phyloP scores from a whole-genome alignment of 2,329 filamentous ascomycete genomes.

The Massarina eburnea region DNA sequence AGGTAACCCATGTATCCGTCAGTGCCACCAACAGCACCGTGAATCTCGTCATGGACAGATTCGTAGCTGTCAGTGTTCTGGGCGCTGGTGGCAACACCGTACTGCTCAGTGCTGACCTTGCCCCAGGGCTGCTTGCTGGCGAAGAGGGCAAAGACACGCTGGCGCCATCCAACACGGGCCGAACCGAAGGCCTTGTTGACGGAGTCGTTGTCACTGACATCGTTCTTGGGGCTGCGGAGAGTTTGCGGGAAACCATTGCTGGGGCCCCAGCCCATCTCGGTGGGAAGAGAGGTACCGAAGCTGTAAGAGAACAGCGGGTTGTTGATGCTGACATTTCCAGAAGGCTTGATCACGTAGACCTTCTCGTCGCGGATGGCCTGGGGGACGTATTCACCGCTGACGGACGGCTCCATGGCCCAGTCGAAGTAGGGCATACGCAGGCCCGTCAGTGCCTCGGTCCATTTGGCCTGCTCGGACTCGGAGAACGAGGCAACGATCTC shows the following conservation, averaged over 20 bases:
- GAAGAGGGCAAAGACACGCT: constrained; percentile 41
- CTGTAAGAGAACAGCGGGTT: constrained; percentile 53
- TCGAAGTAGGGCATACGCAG: constrained; percentile 53
- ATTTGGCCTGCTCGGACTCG: constrained; percentile 39
- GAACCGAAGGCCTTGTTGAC: constrained; percentile 31
- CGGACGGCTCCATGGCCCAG: constrained; percentile 45
- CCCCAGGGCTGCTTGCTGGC: constrained; percentile 35
- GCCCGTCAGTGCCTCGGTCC: constrained; percentile 42
- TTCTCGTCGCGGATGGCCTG: constrained; percentile 44
- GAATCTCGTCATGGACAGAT: constrained; percentile 37
- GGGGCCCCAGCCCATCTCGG: constrained; percentile 47
- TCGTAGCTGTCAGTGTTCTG: constrained; percentile 41
- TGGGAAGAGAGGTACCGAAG: constrained; percentile 55
- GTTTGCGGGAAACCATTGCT: constrained; percentile 35
- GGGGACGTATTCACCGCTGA: constrained; percentile 30
- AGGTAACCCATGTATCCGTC: constrained; percentile 76
- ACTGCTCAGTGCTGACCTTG: constrained; percentile 29
- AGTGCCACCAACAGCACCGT: constrained; percentile 38
- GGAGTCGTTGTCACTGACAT: constrained; percentile 42
- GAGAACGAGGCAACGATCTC: constrained; percentile 48
- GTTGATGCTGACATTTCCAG: constrained; percentile 40
- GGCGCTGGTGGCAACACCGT: constrained; percentile 32
- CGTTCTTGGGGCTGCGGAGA: constrained; percentile 35
- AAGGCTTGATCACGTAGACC: constrained; percentile 48
- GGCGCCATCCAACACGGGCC: constrained; percentile 35